These are phyloP conservation scores for Purshia tridentata DNA, from an alignment of 306 rosid species.

Conservation along the genomic window DNA sequence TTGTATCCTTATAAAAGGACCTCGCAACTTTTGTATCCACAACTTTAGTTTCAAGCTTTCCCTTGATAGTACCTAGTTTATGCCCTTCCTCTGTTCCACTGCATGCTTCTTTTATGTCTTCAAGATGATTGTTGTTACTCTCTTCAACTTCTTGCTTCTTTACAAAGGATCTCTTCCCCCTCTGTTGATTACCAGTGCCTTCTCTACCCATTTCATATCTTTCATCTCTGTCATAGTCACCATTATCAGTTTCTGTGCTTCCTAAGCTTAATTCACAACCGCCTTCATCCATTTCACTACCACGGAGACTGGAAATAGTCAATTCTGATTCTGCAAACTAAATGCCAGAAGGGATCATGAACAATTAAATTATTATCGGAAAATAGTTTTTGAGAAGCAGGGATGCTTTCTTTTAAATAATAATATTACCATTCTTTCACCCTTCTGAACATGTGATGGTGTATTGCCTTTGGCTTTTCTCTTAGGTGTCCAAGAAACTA, in stretches of 20 bases:
- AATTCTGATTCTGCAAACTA: slow-evolving; percentile 58
- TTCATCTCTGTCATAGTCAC: slow-evolving; percentile 39
- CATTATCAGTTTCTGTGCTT: slow-evolving; percentile 62
- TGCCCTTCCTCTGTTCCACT: slow-evolving; percentile 80
- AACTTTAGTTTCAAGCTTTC: slow-evolving; percentile 48
- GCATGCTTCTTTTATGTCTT: slow-evolving; percentile 66
- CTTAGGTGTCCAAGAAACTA: slow-evolving; percentile 55
- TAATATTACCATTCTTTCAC: slow-evolving; percentile 59
- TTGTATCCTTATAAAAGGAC: slow-evolving; percentile 50
- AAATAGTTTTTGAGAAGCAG: slow-evolving; percentile 24
- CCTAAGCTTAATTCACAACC: slow-evolving; percentile 78
- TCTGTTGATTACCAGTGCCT: slow-evolving; percentile 41
- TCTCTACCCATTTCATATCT: slow-evolving; percentile 37
- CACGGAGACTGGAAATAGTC: slow-evolving; percentile 35
- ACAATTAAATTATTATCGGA: slow-evolving; percentile 10
- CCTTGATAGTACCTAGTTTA: slow-evolving; percentile 43
- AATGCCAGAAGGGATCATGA: slow-evolving; percentile 25
- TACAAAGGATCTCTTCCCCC: slow-evolving; percentile 40
- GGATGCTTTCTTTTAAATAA: slow-evolving; percentile 6
- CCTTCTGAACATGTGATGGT: slow-evolving; percentile 48
- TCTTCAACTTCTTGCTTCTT: slow-evolving; percentile 54
- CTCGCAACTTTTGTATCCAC: slow-evolving; percentile 42
- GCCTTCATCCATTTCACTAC: slow-evolving; percentile 53
- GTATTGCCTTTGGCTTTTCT: slow-evolving; percentile 41
- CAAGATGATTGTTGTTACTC: slow-evolving; percentile 50